These are phyloP conservation scores for Aspergillus arachidicola DNA, from an alignment of 2,329 filamentous ascomycete genomes.

Conservation along the genomic window DNA sequence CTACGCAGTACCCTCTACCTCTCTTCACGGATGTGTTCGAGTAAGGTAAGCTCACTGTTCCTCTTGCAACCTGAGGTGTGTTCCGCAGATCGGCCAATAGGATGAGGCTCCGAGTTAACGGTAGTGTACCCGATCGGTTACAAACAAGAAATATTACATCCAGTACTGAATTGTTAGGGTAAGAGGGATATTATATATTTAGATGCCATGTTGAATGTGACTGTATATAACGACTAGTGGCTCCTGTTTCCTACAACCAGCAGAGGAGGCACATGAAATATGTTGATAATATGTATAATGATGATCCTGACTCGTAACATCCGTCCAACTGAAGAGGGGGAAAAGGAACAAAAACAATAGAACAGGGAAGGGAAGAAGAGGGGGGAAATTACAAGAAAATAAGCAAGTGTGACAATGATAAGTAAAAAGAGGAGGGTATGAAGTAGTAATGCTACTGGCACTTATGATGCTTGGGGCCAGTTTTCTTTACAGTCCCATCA, in stretches of 20 bases:
- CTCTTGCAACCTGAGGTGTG: too few species aligned
- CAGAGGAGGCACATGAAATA: background rate
- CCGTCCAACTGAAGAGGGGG: background rate
- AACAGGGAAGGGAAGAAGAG: background rate
- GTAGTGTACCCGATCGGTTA: background rate
- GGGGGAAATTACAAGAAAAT: constrained; percentile 5
- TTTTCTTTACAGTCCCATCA: constrained; percentile 17
- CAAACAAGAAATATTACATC: background rate
- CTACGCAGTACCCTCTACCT: background rate
- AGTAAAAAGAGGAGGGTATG: constrained; percentile 18
- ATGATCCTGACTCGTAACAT: constrained; percentile 7
- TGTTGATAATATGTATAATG: background rate
- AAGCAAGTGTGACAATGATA: background rate
- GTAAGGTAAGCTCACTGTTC: too few species aligned
- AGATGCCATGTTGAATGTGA: background rate
- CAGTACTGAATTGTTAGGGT: too few species aligned
- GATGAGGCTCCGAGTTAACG: background rate
- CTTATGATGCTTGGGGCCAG: constrained; percentile 15
- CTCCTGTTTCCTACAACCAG: too few species aligned
- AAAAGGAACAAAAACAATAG: background rate
- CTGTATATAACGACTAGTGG: background rate
- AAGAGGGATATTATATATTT: too few species aligned
- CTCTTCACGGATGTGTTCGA: background rate
- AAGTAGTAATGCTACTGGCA: constrained; percentile 13
- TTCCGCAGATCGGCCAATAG: background rate